Percentiles rank a stretch among this genome's conserved stretches.
Conservation (phyloP, 495 filamentous ascomycete species). For the Glutinoglossum americanum region DNA sequence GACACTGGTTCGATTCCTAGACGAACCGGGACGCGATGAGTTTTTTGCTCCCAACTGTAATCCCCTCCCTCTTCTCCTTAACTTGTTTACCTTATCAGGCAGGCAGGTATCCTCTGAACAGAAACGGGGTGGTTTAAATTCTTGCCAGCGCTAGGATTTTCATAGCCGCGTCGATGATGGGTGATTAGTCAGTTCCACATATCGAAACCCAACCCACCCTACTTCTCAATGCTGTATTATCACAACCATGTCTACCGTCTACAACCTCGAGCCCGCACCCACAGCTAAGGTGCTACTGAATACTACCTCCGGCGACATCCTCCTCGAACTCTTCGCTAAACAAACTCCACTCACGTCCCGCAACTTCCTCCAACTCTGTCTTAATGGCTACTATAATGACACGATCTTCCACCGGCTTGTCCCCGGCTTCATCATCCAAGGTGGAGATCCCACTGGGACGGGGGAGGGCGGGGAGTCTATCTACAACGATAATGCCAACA, state of each 20-base stretch:
- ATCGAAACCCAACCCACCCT: too few relatives aligned
- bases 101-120: too few relatives aligned
- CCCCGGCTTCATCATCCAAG: slow-evolving; percentile 83
- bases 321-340: slow-evolving; percentile 80
- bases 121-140: too few relatives aligned
- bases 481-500: slow-evolving; percentile 63
- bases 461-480: slow-evolving; percentile 81
- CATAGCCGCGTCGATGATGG: too few relatives aligned
- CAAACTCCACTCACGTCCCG: slow-evolving; percentile 79
- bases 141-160: too few relatives aligned
- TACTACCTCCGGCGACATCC: slow-evolving; percentile 72
- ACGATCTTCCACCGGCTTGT: slow-evolving; percentile 90
- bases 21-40: too few relatives aligned
- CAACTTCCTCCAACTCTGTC: slow-evolving; percentile 87
- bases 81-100: too few relatives aligned
- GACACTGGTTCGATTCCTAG: too few relatives aligned
- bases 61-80: too few relatives aligned
- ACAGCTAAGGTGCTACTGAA: slow-evolving; percentile 78
- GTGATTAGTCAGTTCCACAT: too few relatives aligned
- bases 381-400: slow-evolving; percentile 82
- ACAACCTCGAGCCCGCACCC: slow-evolving; percentile 83
- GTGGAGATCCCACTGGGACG: slow-evolving; percentile 66
- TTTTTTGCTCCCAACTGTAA: too few relatives aligned
- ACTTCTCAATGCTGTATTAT: too few relatives aligned
- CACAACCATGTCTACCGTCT: slow-evolving; percentile 68